Evolutionary conservation across 257 asterid genomes (phyloP).

Genomic region (Solanum lycopersicoides): DNA sequence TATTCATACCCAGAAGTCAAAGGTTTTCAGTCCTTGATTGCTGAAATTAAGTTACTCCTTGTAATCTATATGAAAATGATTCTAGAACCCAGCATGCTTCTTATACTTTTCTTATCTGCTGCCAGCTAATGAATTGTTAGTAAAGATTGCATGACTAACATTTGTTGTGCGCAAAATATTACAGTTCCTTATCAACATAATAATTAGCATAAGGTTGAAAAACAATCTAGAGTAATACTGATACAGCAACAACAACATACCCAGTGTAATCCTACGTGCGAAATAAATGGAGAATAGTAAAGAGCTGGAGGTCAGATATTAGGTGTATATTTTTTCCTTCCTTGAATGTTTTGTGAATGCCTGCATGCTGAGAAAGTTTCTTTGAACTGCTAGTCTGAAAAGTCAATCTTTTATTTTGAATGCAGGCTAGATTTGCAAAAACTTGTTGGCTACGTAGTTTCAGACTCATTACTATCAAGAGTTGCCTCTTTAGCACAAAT

Average conservation of each 20-base stretch:
- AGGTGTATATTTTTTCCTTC: not conserved
- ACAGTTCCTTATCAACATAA: not conserved
- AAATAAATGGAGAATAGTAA: not conserved
- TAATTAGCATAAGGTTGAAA: not conserved
- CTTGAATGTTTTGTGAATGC: not conserved
- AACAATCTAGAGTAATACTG: not conserved
- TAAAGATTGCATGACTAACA: not conserved
- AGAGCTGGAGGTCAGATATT: not conserved
- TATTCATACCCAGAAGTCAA: not conserved
- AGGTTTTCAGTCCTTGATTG: not conserved
- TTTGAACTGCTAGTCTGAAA: not conserved
- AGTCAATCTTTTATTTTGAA: not conserved
- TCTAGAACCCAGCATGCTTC: not conserved
- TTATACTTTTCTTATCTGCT: not conserved
- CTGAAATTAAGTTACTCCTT: not conserved
- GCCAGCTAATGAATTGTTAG: not conserved
- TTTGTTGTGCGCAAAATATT: not conserved
- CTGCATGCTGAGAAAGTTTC: not conserved
- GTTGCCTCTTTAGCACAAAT: conserved; percentile 52
- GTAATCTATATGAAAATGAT: not conserved
- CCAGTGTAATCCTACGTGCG: not conserved
- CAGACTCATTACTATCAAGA: conserved; percentile 41
- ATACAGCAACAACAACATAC: not conserved
- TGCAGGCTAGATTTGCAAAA: conserved; percentile 77
- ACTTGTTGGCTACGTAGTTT: conserved; percentile 47